phyloP scores from a whole-genome alignment of 805 yeast species.

The Ascoidea tarda region DNA sequence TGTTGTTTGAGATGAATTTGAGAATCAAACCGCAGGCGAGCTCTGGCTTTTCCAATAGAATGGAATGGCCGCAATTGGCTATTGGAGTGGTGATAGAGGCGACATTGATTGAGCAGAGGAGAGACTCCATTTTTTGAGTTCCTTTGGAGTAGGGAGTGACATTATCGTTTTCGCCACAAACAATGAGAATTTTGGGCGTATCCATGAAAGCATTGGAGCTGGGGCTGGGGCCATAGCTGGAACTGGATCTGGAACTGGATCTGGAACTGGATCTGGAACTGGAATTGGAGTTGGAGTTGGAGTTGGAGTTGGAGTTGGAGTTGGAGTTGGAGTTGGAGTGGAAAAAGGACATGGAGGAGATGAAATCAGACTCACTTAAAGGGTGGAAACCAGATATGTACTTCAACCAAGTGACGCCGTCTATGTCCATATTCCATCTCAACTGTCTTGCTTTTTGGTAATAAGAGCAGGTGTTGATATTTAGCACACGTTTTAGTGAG shows the following conservation, averaged over 20 bases:
- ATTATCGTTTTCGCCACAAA: conserved; percentile 44
- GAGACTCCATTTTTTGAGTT: conserved; percentile 17
- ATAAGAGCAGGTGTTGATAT: conserved; percentile 13
- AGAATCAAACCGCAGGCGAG: conserved; percentile 44
- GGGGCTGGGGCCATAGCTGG: background rate
- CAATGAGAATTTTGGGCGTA: conserved; percentile 14
- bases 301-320: background rate
- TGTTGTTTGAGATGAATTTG: conserved; percentile 35
- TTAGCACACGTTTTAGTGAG: conserved; percentile 46
- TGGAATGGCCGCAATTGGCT: conserved; percentile 46
- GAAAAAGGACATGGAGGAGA: background rate
- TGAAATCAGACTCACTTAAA: too few species aligned
- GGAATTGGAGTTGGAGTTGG: background rate
- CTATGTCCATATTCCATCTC: conserved; percentile 56
- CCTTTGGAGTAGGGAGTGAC: conserved; percentile 35
- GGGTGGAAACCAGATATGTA: conserved; percentile 27
- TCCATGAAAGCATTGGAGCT: background rate
- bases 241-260: background rate
- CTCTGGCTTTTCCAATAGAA: conserved; percentile 51
- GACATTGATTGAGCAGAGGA: conserved; percentile 10
- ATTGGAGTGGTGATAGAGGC: conserved; percentile 16
- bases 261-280: background rate
- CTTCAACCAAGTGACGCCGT: conserved; percentile 36
- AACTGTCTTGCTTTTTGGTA: conserved; percentile 33
- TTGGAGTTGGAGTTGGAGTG: background rate